phyloP scores from a whole-genome alignment of 2,329 filamentous ascomycete species.

The Westerdykella sp. region DNA sequence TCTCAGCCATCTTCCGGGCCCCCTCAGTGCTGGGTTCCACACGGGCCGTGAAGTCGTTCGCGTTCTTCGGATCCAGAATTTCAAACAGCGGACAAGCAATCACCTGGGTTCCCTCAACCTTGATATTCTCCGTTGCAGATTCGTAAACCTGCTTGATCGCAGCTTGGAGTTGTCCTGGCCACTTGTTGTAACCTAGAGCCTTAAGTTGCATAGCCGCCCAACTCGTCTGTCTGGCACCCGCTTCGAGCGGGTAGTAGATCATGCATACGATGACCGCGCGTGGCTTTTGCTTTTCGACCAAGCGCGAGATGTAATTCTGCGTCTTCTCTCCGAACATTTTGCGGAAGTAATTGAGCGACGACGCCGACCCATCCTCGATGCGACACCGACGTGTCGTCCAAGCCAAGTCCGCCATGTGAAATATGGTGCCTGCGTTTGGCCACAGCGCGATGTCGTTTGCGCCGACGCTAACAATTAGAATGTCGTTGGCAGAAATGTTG shows the following conservation, averaged over 20 bases:
- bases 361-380: conserved; percentile 20
- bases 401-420: conserved; percentile 29
- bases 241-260: conserved; percentile 36
- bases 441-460: conserved; percentile 33
- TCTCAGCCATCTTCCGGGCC: conserved; percentile 30
- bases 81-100: conserved; percentile 30
- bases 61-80: conserved; percentile 25
- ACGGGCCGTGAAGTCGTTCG: conserved; percentile 28
- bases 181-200: conserved; percentile 25
- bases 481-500: conserved; percentile 24
- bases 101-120: conserved; percentile 24
- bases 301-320: conserved; percentile 20
- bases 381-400: conserved; percentile 21
- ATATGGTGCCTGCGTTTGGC: conserved; percentile 22
- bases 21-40: conserved; percentile 33
- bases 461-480: conserved; percentile 34
- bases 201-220: conserved; percentile 32
- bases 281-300: conserved; percentile 27
- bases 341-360: conserved; percentile 27
- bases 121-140: conserved; percentile 22
- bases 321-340: conserved; percentile 24
- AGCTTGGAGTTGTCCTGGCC: conserved; percentile 26
- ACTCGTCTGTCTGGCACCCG: conserved; percentile 18
- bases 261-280: conserved; percentile 33
- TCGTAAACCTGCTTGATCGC: conserved; percentile 31